Base-by-base conservation (phyloP, 176 grass and related monocot genomes). In the Aechmea fasciata region DNA sequence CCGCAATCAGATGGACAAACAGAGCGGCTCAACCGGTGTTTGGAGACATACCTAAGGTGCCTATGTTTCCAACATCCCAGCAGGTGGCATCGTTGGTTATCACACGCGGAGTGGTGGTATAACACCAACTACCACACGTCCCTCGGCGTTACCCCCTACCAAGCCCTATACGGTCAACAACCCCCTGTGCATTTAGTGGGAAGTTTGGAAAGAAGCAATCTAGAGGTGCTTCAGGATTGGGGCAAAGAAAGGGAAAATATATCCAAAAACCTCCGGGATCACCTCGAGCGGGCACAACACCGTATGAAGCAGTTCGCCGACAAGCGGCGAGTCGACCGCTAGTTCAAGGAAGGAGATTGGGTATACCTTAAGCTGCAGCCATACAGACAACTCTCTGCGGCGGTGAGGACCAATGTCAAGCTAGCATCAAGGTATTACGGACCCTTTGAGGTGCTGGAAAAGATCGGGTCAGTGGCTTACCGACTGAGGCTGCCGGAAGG, bases 361-460 rank as follows among this genome's bases (percentile, higher is more conserved):
- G 70, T 73, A 3, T 73, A 28, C 11, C 17, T 59, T 3, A 73
- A 57, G 3, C 22, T 73, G 28, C 14, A 73, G 24, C 70, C 70
- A 1, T 73, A 73, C 11, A 11, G 50, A 17, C 28, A 73, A 13
- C 0, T 50, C 11, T 49, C 33, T 10, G 5, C 61, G 10, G 8
- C 3, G 12, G 10, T 13, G 2, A 41, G 17, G 28, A 0, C 0
- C 0, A 26, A 11, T 59, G 14, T 13, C 49, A 73, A 73, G 49
- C 24, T 73, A 1, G 13, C 10, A 6, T 8, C 70, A 2, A 33
- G 28, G 55, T 73, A 19, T 18, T 57, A 73, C 41, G 50, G 70
- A 28, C 70, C 70, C 0, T 73, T 13, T 12, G 3, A 23, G 15
- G 20, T 73, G 2, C 2, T 57, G 3, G 18, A 61, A 2, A 73